phyloP scores from a whole-genome alignment of 2,329 filamentous ascomycete genomes.

The Pseudocercospora cruenta region DNA sequence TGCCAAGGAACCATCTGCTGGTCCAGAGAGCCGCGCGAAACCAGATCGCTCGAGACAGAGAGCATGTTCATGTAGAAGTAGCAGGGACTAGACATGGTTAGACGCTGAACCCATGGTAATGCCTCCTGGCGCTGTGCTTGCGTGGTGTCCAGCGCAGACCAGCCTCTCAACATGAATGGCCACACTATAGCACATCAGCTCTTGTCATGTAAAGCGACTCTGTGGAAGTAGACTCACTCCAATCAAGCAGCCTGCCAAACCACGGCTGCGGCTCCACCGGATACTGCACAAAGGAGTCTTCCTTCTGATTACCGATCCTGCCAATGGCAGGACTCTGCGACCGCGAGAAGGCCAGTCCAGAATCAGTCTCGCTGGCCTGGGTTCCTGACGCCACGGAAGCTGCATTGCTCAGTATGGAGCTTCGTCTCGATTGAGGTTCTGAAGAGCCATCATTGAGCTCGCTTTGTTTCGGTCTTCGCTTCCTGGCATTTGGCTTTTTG shows the following conservation, averaged over 20 bases:
- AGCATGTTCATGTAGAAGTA: constrained; percentile 28
- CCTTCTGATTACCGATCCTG: neutral
- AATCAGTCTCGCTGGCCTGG: neutral
- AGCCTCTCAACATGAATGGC: constrained; percentile 20
- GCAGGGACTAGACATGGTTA: constrained; percentile 15
- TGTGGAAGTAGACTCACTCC: constrained; percentile 2
- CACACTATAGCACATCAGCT: constrained; percentile 12
- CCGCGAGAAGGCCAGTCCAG: neutral
- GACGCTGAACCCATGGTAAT: constrained; percentile 20
- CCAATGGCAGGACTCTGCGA: neutral
- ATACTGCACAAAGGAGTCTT: constrained; percentile 16
- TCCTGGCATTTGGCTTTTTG: constrained; percentile 1
- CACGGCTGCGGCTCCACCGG: constrained; percentile 18
- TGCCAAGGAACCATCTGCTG: constrained; percentile 16
- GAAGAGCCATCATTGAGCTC: neutral
- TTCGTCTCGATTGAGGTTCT: neutral
- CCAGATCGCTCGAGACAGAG: constrained; percentile 17
- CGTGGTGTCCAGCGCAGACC: constrained; percentile 4
- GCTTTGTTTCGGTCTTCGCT: neutral
- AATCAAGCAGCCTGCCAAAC: constrained; percentile 14
- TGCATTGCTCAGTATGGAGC: neutral
- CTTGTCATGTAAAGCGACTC: neutral
- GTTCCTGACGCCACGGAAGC: neutral
- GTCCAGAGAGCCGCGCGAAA: constrained; percentile 12
- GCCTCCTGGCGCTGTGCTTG: constrained; percentile 10